These are phyloP conservation scores for Teratosphaeria nubilosa DNA, from an alignment of 2,329 filamentous ascomycete genomes.

Conservation along the genomic window DNA sequence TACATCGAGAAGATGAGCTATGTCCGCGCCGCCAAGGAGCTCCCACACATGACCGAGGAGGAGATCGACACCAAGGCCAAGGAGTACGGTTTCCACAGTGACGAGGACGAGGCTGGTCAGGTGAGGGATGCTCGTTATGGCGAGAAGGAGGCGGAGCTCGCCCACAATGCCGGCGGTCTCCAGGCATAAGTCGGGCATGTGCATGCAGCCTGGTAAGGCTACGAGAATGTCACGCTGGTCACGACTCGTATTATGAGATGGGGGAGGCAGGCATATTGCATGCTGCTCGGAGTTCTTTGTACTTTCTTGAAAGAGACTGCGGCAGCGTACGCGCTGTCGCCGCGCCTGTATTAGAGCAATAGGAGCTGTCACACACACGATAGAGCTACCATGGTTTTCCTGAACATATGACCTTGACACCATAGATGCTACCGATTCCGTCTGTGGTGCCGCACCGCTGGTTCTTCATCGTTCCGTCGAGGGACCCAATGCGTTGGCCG, in stretches of 20 bases:
- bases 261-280: neutral
- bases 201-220: neutral
- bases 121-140: conserved; percentile 11
- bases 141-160: conserved; percentile 14
- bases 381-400: too few species aligned
- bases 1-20: conserved; percentile 25
- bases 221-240: neutral
- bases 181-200: conserved; percentile 8
- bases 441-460: too few species aligned
- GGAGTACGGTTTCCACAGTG: conserved; percentile 24
- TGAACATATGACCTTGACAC: too few species aligned
- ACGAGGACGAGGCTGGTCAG: conserved; percentile 25
- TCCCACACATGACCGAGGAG: conserved; percentile 24
- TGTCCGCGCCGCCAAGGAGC: conserved; percentile 27
- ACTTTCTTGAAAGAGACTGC: neutral
- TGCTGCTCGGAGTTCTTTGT: neutral
- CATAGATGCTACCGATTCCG: too few species aligned
- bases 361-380: neutral
- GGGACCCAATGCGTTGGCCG: too few species aligned
- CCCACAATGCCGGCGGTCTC: conserved; percentile 5
- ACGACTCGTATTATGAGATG: neutral
- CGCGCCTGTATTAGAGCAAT: neutral
- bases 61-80: conserved; percentile 23
- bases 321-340: conserved; percentile 1
- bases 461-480: too few species aligned